Evolutionary conservation across 768 basidiomycete species (phyloP).

Genomic region (Exsudoporus frostii): DNA sequence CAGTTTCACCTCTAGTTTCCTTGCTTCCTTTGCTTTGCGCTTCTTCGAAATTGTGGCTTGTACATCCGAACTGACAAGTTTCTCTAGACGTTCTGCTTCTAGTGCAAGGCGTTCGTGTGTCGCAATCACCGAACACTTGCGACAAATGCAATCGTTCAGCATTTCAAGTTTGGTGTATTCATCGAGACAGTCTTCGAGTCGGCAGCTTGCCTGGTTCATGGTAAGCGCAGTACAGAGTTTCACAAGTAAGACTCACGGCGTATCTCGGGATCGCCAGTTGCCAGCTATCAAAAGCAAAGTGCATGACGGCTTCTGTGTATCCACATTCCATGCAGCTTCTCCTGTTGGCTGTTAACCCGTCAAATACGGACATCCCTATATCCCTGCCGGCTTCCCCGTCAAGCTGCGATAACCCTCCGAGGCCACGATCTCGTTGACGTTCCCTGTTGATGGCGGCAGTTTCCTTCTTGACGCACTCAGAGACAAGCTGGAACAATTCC

Average conservation of each 20-base stretch:
- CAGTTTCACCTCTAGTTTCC: constrained; percentile 60
- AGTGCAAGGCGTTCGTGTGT: constrained; percentile 63
- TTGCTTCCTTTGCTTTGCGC: constrained; percentile 69
- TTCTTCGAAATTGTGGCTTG: constrained; percentile 68
- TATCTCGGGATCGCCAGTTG: constrained; percentile 70
- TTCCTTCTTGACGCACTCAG: constrained; percentile 88
- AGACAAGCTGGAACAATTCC: constrained; percentile 92
- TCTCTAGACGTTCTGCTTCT: constrained; percentile 59
- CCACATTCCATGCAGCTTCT: constrained; percentile 87
- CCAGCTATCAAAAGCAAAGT: constrained; percentile 84
- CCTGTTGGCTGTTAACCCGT: constrained; percentile 87
- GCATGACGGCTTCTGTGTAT: constrained; percentile 93
- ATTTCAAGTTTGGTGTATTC: constrained; percentile 89
- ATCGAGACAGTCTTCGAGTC: constrained; percentile 77
- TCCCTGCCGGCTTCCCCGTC: constrained; percentile 29
- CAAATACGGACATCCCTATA: constrained; percentile 72
- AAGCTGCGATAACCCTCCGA: constrained; percentile 50
- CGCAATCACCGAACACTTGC: constrained; percentile 81
- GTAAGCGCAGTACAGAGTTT: constrained; percentile 7
- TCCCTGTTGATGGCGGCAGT: constrained; percentile 70
- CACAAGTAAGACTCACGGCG: constrained; percentile 44
- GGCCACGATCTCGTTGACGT: constrained; percentile 63
- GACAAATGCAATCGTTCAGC: constrained; percentile 89
- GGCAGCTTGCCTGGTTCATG: constrained; percentile 52
- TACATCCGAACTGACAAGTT: constrained; percentile 27